Conservation (phyloP, 2,329 filamentous ascomycete genomes). For the Bipolaris victoriae region DNA sequence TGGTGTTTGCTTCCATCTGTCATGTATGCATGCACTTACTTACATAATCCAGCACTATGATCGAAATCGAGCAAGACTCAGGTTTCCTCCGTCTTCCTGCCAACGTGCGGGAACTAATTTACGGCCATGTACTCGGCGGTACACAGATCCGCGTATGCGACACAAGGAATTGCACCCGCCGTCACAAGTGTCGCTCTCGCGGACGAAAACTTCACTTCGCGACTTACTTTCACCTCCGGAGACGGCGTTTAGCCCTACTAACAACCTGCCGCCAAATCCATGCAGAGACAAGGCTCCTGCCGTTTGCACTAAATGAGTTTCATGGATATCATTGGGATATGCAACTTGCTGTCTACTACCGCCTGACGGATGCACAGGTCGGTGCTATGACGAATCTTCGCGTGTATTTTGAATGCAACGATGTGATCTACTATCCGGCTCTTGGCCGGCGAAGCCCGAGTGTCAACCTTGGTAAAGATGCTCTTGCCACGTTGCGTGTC, state of each 20-base stretch:
- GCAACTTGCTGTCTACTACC: constrained; percentile 10
- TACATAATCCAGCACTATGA: background rate
- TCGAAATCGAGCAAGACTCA: background rate
- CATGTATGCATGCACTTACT: background rate
- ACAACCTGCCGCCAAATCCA: constrained; percentile 1
- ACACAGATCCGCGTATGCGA: constrained; percentile 6
- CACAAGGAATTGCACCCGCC: background rate
- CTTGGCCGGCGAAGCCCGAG: background rate
- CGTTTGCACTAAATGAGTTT: constrained; percentile 7
- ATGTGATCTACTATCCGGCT: background rate
- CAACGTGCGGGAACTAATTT: constrained; percentile 2
- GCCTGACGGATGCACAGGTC: constrained; percentile 3
- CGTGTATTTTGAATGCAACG: constrained; percentile 1
- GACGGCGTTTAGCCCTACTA: constrained; percentile 1
- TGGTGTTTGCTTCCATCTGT: background rate
- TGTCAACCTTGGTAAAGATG: background rate
- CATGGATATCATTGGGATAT: constrained; percentile 7
- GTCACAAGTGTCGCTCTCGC: constrained; percentile 3
- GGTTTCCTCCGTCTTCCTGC: constrained; percentile 4
- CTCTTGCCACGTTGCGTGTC: background rate
- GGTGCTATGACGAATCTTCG: constrained; percentile 5
- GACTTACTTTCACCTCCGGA: constrained; percentile 10
- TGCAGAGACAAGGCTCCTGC: background rate
- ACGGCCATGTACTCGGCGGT: constrained; percentile 4
- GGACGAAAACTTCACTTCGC: constrained; percentile 1